A percentile compares a stretch with the other conserved stretches of the same genome.
These are phyloP conservation scores for Magnolia kwangsiensis DNA, from an alignment of 164 flowering plant genomes.

Conservation along the genomic window DNA sequence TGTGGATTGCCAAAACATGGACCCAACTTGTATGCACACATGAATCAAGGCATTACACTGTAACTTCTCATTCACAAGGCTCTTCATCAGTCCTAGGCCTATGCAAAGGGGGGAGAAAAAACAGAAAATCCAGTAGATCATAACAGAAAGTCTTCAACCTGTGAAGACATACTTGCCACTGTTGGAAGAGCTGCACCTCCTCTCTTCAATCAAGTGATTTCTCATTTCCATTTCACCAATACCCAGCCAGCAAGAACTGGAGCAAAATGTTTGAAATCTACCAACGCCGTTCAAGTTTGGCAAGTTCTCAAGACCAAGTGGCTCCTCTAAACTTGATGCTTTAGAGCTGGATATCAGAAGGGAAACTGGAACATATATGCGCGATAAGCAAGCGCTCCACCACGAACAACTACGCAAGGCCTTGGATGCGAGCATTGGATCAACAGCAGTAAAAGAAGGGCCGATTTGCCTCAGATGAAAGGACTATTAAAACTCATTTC, in stretches of 20 bases:
- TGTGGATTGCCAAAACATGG: too few species aligned
- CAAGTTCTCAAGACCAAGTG: constrained; percentile 67
- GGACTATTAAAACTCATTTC: neutral
- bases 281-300: constrained; percentile 64
- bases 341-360: constrained; percentile 23
- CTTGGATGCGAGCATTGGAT: constrained; percentile 23
- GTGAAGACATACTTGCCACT: constrained; percentile 47
- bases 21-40: too few species aligned
- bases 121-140: neutral
- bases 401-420: constrained; percentile 18
- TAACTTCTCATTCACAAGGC: too few species aligned
- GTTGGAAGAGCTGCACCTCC: constrained; percentile 77
- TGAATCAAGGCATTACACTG: too few species aligned
- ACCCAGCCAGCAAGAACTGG: constrained; percentile 65
- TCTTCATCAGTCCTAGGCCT: neutral
- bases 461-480: constrained; percentile 6
- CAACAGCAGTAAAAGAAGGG: constrained; percentile 10
- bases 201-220: constrained; percentile 69
- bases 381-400: constrained; percentile 21
- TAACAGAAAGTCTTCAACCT: neutral
- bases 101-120: neutral
- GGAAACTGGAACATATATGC: constrained; percentile 23
- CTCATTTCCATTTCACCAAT: constrained; percentile 66
- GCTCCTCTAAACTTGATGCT: constrained; percentile 96
- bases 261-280: constrained; percentile 58